Evolutionary conservation across 768 basidiomycete species (phyloP), one percentile per base, ranked within the genome.

Genomic region (Calocybe cyanea): DNA sequence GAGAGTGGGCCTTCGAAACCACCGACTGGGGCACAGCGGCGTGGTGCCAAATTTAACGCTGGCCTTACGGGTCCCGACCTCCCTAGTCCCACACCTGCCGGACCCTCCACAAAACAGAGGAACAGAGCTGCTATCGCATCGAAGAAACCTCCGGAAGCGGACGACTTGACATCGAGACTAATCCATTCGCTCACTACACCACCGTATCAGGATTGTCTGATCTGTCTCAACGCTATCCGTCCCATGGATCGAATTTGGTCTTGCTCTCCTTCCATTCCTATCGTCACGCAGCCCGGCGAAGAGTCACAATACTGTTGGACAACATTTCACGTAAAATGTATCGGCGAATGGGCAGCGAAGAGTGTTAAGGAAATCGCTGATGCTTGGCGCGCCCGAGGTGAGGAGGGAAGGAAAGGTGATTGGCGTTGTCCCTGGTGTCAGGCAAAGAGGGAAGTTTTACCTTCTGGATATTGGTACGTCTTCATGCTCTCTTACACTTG

Each of bases 371-470:
- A 84, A 10, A 55, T 83, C 10, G 72, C 70, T 46, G 86, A 82
- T 40, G 92, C 87, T 0, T 90, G 80, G 83, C 72, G 74, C 13
- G 80, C 79, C 5, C 68, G 85, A 40, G 87, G 87, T 7, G 83
- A 87, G 54, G 49, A 52, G 13, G 72, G 78, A 9, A 70, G 74
- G 44, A 69, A 67, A 11, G 92, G 86, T 0, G 83, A 90, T 58
- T 98, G 95, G 95, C 73, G 85, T 42, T 98, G 95, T 63, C 95
- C 95, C 0, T 92, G 90, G 0, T 98, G 95, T 68, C 92, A 94
- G 57, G 79, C 81, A 1, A 83, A 82, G 46, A 71, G 93, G n/a
- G 75, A 75, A 38, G 64, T 64, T 1, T 77, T 85, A 1, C 88
- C 90, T 0, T 72, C 68, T 2, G 70, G 71, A 2, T 91, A 92